phyloP scores from a whole-genome alignment of 371 early-diverging fungal species.

The Zopfochytrium polystomum region DNA sequence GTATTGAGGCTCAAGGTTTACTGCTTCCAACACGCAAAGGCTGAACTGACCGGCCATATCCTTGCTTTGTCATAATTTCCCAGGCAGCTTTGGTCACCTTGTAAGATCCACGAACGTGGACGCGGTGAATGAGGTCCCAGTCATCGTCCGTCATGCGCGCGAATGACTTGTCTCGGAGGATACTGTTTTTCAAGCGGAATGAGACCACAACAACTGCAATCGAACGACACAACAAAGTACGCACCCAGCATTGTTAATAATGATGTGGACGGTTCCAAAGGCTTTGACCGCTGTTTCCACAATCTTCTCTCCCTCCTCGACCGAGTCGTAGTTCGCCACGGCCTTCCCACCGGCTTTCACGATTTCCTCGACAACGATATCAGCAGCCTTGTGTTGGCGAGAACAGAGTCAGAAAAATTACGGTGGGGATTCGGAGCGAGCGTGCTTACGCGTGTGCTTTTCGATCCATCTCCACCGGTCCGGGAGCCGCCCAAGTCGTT shows the following conservation, averaged over 20 bases:
- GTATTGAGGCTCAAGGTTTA: no score
- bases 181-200: conserved; percentile 42
- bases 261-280: conserved; percentile 90
- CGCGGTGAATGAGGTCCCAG: conserved; percentile 91
- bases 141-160: conserved; percentile 92
- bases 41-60: conserved; percentile 83
- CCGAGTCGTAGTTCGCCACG: conserved; percentile 96
- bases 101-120: conserved; percentile 93
- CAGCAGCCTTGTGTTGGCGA: conserved; percentile 74
- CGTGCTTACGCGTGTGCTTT: conserved; percentile 19
- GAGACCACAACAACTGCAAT: background rate
- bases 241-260: conserved; percentile 94
- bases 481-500: conserved; percentile 84
- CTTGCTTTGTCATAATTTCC: conserved; percentile 92
- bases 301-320: conserved; percentile 93
- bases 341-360: conserved; percentile 86
- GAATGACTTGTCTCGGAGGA: conserved; percentile 94
- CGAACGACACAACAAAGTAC: conserved; percentile 2
- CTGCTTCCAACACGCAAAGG: background rate
- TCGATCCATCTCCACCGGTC: conserved; percentile 73
- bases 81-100: conserved; percentile 95
- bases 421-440: background rate
- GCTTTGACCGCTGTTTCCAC: conserved; percentile 93
- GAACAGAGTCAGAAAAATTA: conserved; percentile 11
- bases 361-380: conserved; percentile 94